Evolutionary conservation across 768 basidiomycete species (phyloP), one percentile per base, ranked within the genome.

Genomic region (Lyophyllum atratum): DNA sequence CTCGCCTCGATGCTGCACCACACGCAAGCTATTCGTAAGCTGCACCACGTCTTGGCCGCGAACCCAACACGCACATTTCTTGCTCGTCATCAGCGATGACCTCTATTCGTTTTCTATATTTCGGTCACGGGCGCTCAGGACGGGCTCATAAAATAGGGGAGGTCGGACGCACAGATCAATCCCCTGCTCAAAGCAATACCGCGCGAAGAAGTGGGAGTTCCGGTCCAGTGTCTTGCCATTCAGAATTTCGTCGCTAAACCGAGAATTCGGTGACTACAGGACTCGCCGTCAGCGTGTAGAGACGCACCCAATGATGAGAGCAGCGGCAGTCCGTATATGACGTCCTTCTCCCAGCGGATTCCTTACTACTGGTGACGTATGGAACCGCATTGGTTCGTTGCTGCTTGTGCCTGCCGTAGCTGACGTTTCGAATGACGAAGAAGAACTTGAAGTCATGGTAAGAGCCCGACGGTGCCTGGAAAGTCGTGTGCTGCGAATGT

Each of bases 51-150:
- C 49, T 24, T 24, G 50, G 4, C 37, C 28, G 26, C 43, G 64
- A 33, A 58, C 25, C 21, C 31, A 50, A 25, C 12, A 67, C 86
- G 59, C 68, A 90, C 92, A 96, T 97, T 71, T 97, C 91, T 24
- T 84, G 84, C 69, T 95, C 92, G 47, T 93, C 87, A 66, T 98
- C 95, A 1, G 95, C 78, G 44, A 98, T 88, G 55, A 96, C 93
- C 66, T 98, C 94, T 68, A 96, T 85, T 43, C 90, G 85, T 71
- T 92, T 92, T 63, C 90, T 94, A 68, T 6, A 54, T 54, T 59
- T 63, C 55, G 68, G 61, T 65, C 58, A 65, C 67, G 19, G 26
- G 70, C 64, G 64, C 34, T 42, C 51, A 31, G 44, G 46, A 21
- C 39, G 42, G 29, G n/a, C 58, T 40, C 21, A 24, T 29, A 22